Evolutionary conservation across 768 basidiomycete species (phyloP).

Genomic region (Pleurotus citrinopileatus): DNA sequence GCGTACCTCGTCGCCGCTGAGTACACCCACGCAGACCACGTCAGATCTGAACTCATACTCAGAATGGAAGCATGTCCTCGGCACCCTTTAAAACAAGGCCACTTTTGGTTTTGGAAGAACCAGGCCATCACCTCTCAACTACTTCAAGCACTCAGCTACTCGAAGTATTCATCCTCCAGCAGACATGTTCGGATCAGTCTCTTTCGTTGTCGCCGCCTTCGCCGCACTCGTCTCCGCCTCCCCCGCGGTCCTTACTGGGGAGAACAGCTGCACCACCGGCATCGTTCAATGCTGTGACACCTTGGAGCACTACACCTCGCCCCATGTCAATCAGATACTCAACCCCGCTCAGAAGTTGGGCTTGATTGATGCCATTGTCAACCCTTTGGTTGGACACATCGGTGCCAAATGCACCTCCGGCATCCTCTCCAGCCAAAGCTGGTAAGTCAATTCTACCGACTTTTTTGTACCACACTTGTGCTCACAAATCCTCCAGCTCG

Average conservation of each 20-base stretch:
- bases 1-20: neutral
- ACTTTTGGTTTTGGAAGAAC: neutral
- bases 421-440: neutral
- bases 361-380: neutral
- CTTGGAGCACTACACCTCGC: slow-evolving; percentile 6
- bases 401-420: neutral
- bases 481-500: neutral
- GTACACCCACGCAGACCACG: neutral
- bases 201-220: slow-evolving; percentile 7
- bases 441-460: neutral
- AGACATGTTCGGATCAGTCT: neutral
- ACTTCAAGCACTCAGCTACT: slow-evolving; percentile 1
- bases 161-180: slow-evolving; percentile 3
- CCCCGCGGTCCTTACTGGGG: slow-evolving; percentile 1
- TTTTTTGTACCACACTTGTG: neutral
- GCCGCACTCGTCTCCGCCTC: neutral
- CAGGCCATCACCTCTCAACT: neutral
- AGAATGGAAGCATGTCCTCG: neutral
- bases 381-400: slow-evolving; percentile 3
- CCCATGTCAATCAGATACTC: neutral
- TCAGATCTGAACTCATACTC: neutral
- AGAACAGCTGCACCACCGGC: slow-evolving; percentile 2
- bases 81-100: neutral
- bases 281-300: slow-evolving; percentile 4
- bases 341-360: neutral